Conservation (phyloP, 2,329 filamentous ascomycete genomes). For the Diplodia corticola region DNA sequence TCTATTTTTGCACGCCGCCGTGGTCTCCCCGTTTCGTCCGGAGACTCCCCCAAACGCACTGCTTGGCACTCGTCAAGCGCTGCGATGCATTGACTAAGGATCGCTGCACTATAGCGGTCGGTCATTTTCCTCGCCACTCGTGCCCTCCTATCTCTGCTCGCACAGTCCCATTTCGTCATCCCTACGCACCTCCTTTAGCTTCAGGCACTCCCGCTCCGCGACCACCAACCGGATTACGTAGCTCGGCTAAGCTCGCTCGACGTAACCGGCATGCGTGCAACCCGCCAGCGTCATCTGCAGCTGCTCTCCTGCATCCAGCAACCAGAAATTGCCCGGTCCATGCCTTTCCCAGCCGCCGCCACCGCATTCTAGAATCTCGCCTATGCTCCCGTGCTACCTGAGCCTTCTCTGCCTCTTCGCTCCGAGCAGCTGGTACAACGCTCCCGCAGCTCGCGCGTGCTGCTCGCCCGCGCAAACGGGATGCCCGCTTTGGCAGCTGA, state of each 20-base stretch:
- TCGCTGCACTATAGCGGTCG: conserved; percentile 9
- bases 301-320: neutral
- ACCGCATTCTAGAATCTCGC: conserved; percentile 6
- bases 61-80: conserved; percentile 10
- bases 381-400: neutral
- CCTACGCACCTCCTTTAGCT: conserved; percentile 3
- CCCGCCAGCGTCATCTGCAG: conserved; percentile 8
- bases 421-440: conserved; percentile 14
- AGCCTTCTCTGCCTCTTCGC: neutral
- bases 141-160: neutral
- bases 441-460: conserved; percentile 6
- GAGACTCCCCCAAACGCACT: neutral
- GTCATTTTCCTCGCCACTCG: neutral
- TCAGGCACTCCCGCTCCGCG: conserved; percentile 14
- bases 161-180: conserved; percentile 12
- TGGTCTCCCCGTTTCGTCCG: neutral
- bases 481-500: conserved; percentile 6
- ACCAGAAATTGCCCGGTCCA: neutral
- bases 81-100: neutral
- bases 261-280: conserved; percentile 3
- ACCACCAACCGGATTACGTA: conserved; percentile 12
- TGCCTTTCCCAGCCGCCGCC: neutral
- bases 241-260: conserved; percentile 11
- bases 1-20: conserved; percentile 12
- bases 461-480: neutral